phyloP scores from a whole-genome alignment of 2,329 filamentous ascomycete species.

The Trichocomaceae sp. region DNA sequence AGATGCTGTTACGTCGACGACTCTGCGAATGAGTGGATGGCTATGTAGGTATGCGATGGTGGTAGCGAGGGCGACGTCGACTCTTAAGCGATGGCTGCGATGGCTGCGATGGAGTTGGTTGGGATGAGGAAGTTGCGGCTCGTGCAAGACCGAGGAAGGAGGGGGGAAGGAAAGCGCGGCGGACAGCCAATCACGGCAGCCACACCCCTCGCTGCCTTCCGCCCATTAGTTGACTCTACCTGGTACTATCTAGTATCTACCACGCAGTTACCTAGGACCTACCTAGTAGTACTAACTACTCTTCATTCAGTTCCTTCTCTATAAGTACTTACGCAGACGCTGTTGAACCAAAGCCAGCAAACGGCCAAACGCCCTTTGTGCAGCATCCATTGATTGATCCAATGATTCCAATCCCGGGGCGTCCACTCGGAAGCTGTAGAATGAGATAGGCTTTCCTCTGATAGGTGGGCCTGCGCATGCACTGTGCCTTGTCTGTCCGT shows the following conservation, averaged over 20 bases:
- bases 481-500: neutral
- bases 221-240: constrained; percentile 31
- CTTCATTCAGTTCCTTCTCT: no score
- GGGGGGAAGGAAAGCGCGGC: constrained; percentile 17
- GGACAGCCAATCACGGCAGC: constrained; percentile 29
- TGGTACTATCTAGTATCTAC: no score
- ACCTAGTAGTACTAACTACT: no score
- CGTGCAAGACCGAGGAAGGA: no score
- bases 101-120: no score
- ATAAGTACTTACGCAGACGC: neutral
- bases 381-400: no score
- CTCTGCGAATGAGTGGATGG: neutral
- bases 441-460: neutral
- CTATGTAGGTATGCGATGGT: neutral
- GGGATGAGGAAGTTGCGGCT: no score
- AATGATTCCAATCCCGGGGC: no score
- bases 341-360: neutral
- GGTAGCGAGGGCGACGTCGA: no score
- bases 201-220: constrained; percentile 32
- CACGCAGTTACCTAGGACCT: no score
- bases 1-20: constrained; percentile 1
- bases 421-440: constrained; percentile 7
- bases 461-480: neutral
- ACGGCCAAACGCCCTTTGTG: neutral
- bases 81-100: no score